A percentile compares a stretch with the other conserved stretches of the same genome.
These are phyloP conservation scores for Planoprotostelium fungivorum DNA, from an alignment of 78 protist genomes.

Conservation along the genomic window DNA sequence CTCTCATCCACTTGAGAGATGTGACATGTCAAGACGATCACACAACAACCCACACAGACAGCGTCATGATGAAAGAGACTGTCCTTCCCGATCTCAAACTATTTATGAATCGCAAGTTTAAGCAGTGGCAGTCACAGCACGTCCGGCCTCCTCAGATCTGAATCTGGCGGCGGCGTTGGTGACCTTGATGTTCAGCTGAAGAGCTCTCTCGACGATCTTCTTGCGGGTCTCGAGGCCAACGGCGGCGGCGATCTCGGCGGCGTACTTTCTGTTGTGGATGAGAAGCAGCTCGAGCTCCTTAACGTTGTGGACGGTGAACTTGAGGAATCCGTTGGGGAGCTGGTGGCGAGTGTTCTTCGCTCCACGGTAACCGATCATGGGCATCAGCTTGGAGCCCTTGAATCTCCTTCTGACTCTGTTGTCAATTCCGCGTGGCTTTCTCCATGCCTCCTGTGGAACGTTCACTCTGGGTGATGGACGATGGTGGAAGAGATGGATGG, in stretches of 20 bases:
- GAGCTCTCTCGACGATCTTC: conserved; percentile 92
- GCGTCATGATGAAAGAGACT: too few species aligned
- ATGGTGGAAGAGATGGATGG: background rate
- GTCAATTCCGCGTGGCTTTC: conserved; percentile 98
- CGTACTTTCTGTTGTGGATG: conserved; percentile 95
- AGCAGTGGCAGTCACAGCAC: background rate
- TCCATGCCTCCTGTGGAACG: conserved; percentile 77
- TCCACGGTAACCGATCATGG: conserved; percentile 95
- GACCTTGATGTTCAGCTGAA: conserved; percentile 91
- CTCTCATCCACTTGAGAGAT: too few species aligned
- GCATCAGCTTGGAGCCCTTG: conserved; percentile 77
- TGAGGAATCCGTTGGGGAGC: conserved; percentile 90
- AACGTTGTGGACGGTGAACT: conserved; percentile 86
- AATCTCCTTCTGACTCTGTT: conserved; percentile 89
- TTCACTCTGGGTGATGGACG: conserved; percentile 6
- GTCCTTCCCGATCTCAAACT: background rate
- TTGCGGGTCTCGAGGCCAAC: conserved; percentile 86
- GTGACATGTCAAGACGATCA: too few species aligned
- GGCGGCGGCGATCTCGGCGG: conserved; percentile 94
- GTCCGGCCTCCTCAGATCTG: conserved; percentile 71
- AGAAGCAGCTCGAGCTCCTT: conserved; percentile 92
- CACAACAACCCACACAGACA: too few species aligned
- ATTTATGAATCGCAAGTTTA: too few species aligned
- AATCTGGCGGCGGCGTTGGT: conserved; percentile 89
- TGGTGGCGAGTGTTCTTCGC: conserved; percentile 62